Evolutionary conservation across 2,329 filamentous ascomycete species (phyloP).

Genomic region (Chaetomium globosum): DNA sequence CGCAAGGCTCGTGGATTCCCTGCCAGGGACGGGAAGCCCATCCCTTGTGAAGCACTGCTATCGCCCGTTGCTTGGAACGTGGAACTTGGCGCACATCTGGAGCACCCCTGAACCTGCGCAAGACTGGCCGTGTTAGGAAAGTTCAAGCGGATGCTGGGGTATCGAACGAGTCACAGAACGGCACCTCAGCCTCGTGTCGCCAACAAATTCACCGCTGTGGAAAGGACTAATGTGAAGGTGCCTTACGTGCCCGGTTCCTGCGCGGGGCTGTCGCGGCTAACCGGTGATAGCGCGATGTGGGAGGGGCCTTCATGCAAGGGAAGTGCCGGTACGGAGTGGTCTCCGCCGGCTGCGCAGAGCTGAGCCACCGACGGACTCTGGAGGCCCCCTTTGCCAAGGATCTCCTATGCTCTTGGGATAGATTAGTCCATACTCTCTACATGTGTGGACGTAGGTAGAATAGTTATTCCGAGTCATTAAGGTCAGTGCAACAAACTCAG

Average conservation of each 20-base stretch:
- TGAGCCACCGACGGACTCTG: background rate
- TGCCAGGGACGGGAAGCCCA: background rate
- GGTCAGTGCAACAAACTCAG: background rate
- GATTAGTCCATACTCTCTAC: no score
- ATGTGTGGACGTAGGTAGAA: background rate
- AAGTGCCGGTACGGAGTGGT: background rate
- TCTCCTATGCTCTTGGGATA: background rate
- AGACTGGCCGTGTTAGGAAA: conserved; percentile 18
- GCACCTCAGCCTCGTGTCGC: conserved; percentile 4
- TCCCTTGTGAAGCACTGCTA: background rate
- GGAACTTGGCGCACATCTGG: background rate
- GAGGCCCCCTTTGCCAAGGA: background rate
- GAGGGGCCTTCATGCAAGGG: background rate
- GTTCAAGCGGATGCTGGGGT: conserved; percentile 3
- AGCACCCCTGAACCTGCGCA: background rate
- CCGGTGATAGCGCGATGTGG: background rate
- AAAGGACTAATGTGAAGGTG: conserved; percentile 24
- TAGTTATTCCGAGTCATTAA: background rate
- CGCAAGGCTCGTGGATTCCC: conserved; percentile 6
- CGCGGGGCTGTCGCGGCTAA: conserved; percentile 5
- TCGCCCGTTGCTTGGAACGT: background rate
- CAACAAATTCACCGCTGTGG: conserved; percentile 19
- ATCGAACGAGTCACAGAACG: conserved; percentile 11
- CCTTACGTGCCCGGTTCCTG: background rate
- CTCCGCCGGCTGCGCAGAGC: background rate